These are phyloP conservation scores for Xylaria sp. DNA, from an alignment of 2,329 filamentous ascomycete species.

Conservation along the genomic window DNA sequence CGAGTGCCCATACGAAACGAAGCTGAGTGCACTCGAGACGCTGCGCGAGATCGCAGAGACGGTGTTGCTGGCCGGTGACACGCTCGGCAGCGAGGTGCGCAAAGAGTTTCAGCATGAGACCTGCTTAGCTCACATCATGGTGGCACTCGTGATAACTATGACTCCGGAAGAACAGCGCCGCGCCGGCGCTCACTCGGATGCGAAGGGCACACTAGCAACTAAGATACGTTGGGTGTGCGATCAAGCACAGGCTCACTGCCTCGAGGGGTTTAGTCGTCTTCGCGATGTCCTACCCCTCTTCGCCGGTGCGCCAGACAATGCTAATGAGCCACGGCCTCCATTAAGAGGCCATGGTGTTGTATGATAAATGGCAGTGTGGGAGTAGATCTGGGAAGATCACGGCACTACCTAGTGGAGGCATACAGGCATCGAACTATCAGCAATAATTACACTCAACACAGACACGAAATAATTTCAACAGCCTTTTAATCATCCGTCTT, in stretches of 20 bases:
- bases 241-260: background rate
- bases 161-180: conserved; percentile 11
- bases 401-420: no score
- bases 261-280: conserved; percentile 3
- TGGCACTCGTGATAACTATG: conserved; percentile 18
- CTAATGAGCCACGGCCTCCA: background rate
- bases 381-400: no score
- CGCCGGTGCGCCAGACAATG: background rate
- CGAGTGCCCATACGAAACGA: conserved; percentile 21
- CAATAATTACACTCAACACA: no score
- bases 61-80: conserved; percentile 10
- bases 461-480: no score
- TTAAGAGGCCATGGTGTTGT: background rate
- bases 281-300: conserved; percentile 3
- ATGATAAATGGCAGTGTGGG: background rate
- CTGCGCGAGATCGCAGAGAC: conserved; percentile 24
- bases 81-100: conserved; percentile 17
- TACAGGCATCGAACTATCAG: no score
- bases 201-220: conserved; percentile 1
- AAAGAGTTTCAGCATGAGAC: background rate
- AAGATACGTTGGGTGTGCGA: conserved; percentile 17
- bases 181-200: conserved; percentile 7
- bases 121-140: conserved; percentile 5
- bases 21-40: conserved; percentile 20
- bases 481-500: no score